Conservation (phyloP, 345 rosid genomes). For the Moringa oleifera region DNA sequence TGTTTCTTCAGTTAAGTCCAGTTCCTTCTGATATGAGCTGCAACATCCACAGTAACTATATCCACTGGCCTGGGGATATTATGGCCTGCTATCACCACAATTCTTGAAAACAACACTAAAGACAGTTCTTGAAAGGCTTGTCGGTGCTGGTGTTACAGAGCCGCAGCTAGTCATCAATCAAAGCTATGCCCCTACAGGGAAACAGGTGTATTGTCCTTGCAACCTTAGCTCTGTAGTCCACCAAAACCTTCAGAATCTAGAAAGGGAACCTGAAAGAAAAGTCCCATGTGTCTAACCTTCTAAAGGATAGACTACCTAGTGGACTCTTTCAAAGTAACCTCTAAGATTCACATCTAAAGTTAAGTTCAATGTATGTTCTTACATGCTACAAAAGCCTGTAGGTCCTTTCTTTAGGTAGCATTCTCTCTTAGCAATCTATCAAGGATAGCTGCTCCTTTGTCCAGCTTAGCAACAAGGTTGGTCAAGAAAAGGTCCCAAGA, state of each 20-base stretch:
- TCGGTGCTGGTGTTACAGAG: too few relatives aligned
- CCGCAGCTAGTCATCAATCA: neutral
- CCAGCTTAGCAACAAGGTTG: slow-evolving; percentile 34
- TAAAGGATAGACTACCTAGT: neutral
- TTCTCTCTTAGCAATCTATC: slow-evolving; percentile 24
- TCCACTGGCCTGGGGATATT: too few relatives aligned
- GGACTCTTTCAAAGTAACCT: neutral
- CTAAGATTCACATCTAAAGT: neutral
- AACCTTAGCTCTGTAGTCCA: neutral
- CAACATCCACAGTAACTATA: too few relatives aligned
- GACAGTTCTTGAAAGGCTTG: too few relatives aligned
- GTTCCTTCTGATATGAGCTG: too few relatives aligned
- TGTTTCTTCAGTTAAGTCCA: too few relatives aligned
- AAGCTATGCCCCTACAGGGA: too few relatives aligned
- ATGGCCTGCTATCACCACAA: too few relatives aligned
- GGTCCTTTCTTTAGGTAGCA: slow-evolving; percentile 3
- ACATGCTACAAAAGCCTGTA: neutral
- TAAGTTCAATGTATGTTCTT: neutral
- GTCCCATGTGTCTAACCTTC: neutral
- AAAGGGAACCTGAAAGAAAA: neutral
- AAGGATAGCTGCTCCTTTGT: slow-evolving; percentile 28
- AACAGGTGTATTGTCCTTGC: too few relatives aligned
- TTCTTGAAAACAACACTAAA: too few relatives aligned
- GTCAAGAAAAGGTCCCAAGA: slow-evolving; percentile 53
- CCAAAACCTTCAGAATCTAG: neutral